Base-by-base conservation (phyloP, 208 protist species). In the Leptomonas pyrrhocoris region DNA sequence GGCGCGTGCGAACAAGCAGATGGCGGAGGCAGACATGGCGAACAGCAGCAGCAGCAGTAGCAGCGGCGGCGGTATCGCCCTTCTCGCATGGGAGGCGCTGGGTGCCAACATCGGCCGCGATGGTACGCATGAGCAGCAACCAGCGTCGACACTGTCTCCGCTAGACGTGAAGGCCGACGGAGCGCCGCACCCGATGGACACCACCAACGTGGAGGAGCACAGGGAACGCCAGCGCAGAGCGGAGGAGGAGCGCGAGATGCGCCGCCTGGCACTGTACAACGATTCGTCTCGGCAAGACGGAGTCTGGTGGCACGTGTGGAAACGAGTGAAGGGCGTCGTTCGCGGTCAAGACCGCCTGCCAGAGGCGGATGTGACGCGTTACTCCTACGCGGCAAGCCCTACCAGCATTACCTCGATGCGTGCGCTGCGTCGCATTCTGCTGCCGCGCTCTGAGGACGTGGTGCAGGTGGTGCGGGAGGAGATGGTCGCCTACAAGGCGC, bases 401-500 rank as follows among this genome's bases (percentile, higher is more conserved):
- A 91, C 86, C 2, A 91, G 81, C 51, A 80, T 94, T 25, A 74
- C 79, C 0, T 72, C 84, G n/a, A 46, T 96, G 40, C 82, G 89
- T 23, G 60, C 77, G 0, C 55, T 96, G 27, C 86, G 92, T 18
- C 92, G 92, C 7, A 84, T 87, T 42, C 64, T 96, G 21, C 74
- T 96, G 34, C 92, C 92, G 3, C 68, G 81, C 23, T 92, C 85
- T 31, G 92, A 96, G 62, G 92, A 96, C 65, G 88, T 91, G 63
- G 89, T 85, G 28, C 89, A 94, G 57, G 67, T 92, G 4, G 92
- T 96, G 18, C 84, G 92, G 1, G 92, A 96, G 68, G 89, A 94
- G 46, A 96, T 96, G 87, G 19, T 91, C 12, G 80, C 74, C 28
- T 92, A 96, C 79, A 85, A 85, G 72, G 51, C 50, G 25, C 69